Evolutionary conservation across 2,329 filamentous ascomycete species (phyloP).

Genomic region (Aspergillus latus): DNA sequence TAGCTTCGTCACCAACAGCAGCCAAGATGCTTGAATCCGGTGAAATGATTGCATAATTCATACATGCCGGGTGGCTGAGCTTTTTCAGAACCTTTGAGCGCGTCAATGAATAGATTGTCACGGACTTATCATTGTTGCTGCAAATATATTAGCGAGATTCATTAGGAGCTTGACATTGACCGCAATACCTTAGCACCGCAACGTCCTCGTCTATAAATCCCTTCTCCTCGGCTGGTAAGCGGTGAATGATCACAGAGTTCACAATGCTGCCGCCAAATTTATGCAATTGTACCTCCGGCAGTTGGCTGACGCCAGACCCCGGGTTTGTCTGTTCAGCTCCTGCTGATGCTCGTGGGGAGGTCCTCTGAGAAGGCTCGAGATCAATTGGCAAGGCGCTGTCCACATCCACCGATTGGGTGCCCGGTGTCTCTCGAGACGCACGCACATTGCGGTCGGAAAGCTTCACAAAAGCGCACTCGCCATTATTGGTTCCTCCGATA

Average conservation of each 20-base stretch:
- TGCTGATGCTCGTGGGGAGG: slow-evolving; percentile 25
- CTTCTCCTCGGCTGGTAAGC: slow-evolving; percentile 46
- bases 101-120: slow-evolving; percentile 76
- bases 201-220: slow-evolving; percentile 56
- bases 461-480: slow-evolving; percentile 80
- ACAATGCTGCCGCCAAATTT: slow-evolving; percentile 64
- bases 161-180: slow-evolving; percentile 37
- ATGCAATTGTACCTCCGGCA: slow-evolving; percentile 54
- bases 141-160: slow-evolving; percentile 57
- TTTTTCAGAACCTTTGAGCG: slow-evolving; percentile 67
- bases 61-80: slow-evolving; percentile 74
- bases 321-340: slow-evolving; percentile 21
- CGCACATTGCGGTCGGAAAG: slow-evolving; percentile 47
- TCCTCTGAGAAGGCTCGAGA: slow-evolving; percentile 32
- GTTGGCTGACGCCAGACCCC: slow-evolving; percentile 22
- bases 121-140: slow-evolving; percentile 90
- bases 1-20: slow-evolving; percentile 83
- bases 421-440: slow-evolving; percentile 40
- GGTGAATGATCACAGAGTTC: slow-evolving; percentile 66
- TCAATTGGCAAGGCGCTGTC: slow-evolving; percentile 60
- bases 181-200: slow-evolving; percentile 49
- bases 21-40: slow-evolving; percentile 79
- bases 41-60: slow-evolving; percentile 93
- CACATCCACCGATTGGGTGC: slow-evolving; percentile 47
- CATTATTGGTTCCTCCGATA: slow-evolving; percentile 78